Evolutionary conservation across 2,329 filamentous ascomycete genomes (phyloP).

Genomic region (Hysterium pulicare): DNA sequence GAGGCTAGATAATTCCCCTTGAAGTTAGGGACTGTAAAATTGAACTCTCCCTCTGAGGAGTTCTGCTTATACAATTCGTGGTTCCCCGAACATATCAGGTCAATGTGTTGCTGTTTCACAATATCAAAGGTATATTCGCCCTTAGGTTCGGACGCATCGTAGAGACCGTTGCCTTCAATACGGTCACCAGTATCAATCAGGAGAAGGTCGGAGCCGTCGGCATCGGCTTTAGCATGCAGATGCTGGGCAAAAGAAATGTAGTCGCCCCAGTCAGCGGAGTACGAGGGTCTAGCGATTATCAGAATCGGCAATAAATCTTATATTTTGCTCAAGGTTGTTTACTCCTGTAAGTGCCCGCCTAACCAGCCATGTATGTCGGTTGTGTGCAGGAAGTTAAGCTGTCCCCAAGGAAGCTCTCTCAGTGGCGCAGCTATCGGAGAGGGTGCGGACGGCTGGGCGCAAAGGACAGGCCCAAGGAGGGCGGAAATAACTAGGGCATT

Average conservation of each 20-base stretch:
- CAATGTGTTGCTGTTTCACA: slow-evolving; percentile 75
- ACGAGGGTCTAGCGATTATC: slow-evolving; percentile 63
- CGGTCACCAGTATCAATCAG: slow-evolving; percentile 93
- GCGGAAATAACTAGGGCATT: slow-evolving; percentile 4
- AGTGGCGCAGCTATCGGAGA: slow-evolving; percentile 75
- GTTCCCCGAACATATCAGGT: slow-evolving; percentile 84
- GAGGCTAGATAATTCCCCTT: slow-evolving; percentile 79
- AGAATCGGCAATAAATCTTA: slow-evolving; percentile 9
- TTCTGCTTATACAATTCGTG: slow-evolving; percentile 88
- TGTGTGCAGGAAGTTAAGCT: slow-evolving; percentile 86
- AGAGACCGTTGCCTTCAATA: slow-evolving; percentile 90
- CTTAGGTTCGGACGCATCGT: slow-evolving; percentile 84
- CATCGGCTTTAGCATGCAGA: slow-evolving; percentile 74
- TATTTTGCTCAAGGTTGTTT: slow-evolving; percentile 25
- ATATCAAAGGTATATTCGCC: slow-evolving; percentile 88
- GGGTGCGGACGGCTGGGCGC: slow-evolving; percentile 75
- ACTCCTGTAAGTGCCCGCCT: slow-evolving; percentile 89
- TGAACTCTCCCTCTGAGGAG: slow-evolving; percentile 74
- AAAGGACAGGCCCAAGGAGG: slow-evolving; percentile 42
- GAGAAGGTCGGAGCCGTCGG: slow-evolving; percentile 76
- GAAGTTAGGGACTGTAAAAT: slow-evolving; percentile 79
- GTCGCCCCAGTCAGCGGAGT: slow-evolving; percentile 96
- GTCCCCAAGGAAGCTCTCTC: slow-evolving; percentile 83
- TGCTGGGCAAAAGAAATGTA: slow-evolving; percentile 90
- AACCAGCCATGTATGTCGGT: slow-evolving; percentile 96